Evolutionary conservation across 768 basidiomycete genomes (phyloP), one percentile per base, ranked within the genome.

Genomic region (Chalciporus pseudorubinellus): DNA sequence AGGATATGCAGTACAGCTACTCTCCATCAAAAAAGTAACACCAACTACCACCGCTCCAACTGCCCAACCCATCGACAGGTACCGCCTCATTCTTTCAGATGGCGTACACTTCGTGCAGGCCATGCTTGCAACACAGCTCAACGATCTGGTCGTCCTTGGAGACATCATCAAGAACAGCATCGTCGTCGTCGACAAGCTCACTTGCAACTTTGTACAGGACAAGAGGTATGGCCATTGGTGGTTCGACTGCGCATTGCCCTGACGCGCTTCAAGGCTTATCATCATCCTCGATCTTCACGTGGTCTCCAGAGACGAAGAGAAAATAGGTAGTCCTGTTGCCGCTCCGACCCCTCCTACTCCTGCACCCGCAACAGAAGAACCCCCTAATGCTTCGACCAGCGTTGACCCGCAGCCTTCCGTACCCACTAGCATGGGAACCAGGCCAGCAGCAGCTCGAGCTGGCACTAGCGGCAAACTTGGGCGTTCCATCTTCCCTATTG

Each of bases 111-210:
- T 89, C 67, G 76, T 89, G 43, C 97, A 98, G 68, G 85, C 89
- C 21, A 98, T 99, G 97, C 77, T 98, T 29, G 91, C 94, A 5
- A 98, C 95, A 0, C 89, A 92, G 62, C 79, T 94, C 40, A 98
- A 98, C 61, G 55, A 74, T 7, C 71, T 92, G 57, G 84, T 95
- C 13, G 77, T 85, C 14, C 74, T 82, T 0, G 80, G 83, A 6
- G 62, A 72, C 1, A 74, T 98, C 29, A 69, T 71, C 33, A 90
- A 85, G 63, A 75, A 89, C 62, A 76, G 82, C 1, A 70, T 98
- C 19, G 80, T 87, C 34, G 75, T 80, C 38, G 71, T 97, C 31
- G 83, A 85, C 54, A 84, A 81, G 60, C 81, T 89, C 62, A 87
- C 92, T 1, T 87, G 85, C 62, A 95, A 95, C 66, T 77, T 78